Percentiles rank a stretch among this genome's conserved stretches.
These are phyloP conservation scores for Gloeopeniophorella convolvens DNA, from an alignment of 768 basidiomycete genomes.

Conservation along the genomic window DNA sequence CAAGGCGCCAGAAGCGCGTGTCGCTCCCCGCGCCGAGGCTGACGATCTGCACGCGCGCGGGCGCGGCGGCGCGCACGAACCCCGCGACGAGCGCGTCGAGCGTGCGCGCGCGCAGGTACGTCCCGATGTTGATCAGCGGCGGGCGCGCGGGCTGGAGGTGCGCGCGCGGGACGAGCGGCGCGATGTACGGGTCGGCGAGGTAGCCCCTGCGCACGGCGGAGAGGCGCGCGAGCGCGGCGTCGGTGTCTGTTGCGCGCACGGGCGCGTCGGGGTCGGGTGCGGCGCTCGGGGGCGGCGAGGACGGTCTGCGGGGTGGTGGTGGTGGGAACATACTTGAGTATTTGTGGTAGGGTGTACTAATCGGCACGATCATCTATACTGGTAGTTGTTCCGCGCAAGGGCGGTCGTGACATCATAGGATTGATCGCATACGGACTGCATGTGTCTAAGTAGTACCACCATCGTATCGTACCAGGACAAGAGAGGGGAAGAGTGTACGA, in stretches of 20 bases:
- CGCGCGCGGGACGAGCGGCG: constrained; percentile 58
- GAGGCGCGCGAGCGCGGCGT: constrained; percentile 75
- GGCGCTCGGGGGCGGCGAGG: not conserved
- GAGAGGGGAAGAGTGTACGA: not conserved
- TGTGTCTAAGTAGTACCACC: too few species aligned
- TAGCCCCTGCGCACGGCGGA: constrained; percentile 86
- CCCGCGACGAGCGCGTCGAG: constrained; percentile 68
- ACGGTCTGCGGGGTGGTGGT: not conserved
- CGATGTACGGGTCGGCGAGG: constrained; percentile 68
- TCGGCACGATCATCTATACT: too few species aligned
- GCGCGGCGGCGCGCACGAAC: constrained; percentile 33
- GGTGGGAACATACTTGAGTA: constrained; percentile 10
- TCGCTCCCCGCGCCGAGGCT: constrained; percentile 95
- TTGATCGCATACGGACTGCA: too few species aligned
- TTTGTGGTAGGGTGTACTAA: too few species aligned
- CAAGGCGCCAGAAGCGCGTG: constrained; percentile 88
- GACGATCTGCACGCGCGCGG: constrained; percentile 72
- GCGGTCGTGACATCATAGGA: too few species aligned
- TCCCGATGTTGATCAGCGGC: constrained; percentile 94
- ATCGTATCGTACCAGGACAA: too few species aligned
- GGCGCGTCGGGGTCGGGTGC: constrained; percentile 47
- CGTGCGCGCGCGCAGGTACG: constrained; percentile 74
- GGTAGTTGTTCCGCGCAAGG: too few species aligned
- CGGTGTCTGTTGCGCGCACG: constrained; percentile 72
- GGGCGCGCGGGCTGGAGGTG: constrained; percentile 56